phyloP scores from a whole-genome alignment of 805 yeast genomes.

The Wickerhamomyces mucosus region DNA sequence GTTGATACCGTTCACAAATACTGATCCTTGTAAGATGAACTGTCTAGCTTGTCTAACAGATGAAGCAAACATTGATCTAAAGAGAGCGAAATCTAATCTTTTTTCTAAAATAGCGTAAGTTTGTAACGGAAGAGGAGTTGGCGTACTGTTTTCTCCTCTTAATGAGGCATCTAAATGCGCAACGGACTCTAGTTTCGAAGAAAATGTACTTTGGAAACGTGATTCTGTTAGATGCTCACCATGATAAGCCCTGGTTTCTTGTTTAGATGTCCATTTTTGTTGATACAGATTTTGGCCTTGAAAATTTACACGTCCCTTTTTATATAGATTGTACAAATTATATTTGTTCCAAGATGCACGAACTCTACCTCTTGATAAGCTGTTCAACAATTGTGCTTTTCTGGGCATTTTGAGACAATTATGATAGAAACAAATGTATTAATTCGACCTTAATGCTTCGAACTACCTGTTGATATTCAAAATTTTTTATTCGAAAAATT shows the following conservation, averaged over 20 bases:
- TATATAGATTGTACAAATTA: conserved; percentile 81
- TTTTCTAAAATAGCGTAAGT: conserved; percentile 83
- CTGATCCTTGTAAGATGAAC: conserved; percentile 72
- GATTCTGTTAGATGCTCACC: conserved; percentile 88
- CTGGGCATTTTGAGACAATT: conserved; percentile 41
- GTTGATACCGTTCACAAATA: conserved; percentile 73
- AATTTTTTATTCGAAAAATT: not conserved
- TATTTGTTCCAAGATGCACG: conserved; percentile 89
- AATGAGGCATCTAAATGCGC: conserved; percentile 82
- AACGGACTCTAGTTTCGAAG: conserved; percentile 65
- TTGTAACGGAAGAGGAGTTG: conserved; percentile 81
- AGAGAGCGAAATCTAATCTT: conserved; percentile 81
- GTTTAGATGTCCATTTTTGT: conserved; percentile 87
- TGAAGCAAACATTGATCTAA: conserved; percentile 88
- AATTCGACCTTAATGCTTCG: not conserved
- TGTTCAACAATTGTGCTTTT: conserved; percentile 45
- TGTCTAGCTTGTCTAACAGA: conserved; percentile 91
- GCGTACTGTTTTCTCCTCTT: conserved; percentile 43
- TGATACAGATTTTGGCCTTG: conserved; percentile 68
- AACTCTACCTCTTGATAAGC: conserved; percentile 59
- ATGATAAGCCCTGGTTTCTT: conserved; percentile 89
- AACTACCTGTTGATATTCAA: not conserved
- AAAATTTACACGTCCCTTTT: conserved; percentile 50
- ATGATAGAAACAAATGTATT: not conserved
- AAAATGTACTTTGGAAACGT: conserved; percentile 66